Evolutionary conservation across 768 basidiomycete genomes (phyloP), one percentile per base, ranked within the genome.

Genomic region (Xerocomus spinulosus): DNA sequence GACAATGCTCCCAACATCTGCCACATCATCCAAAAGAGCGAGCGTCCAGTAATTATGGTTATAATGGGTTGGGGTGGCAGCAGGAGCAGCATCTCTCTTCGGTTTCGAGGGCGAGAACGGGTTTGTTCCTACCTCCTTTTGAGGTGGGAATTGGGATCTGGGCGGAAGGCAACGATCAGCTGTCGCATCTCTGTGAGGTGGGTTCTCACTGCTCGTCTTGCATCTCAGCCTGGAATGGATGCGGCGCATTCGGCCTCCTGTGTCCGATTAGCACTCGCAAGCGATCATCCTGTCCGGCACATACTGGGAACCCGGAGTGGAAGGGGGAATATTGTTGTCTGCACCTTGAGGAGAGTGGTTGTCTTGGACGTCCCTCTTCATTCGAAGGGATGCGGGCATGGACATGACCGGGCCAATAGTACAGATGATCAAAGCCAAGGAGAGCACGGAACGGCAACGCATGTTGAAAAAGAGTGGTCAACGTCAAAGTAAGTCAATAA

Each of bases 361-460:
- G 8, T n/a, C 24, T 12, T 12, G 21, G 7, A 30, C 21, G 7
- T 46, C 36, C 12, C 24, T 23, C 26, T 34, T 17, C 3, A 47
- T 40, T 46, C 43, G 42, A 44, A 14, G 5, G 3, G 36, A 25
- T 14, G 44, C 35, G 9, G 58, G 53, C 35, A 54, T 21, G 18
- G 51, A 36, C 24, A 59, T 40, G 41, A 46, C 51, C 4, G 44
- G 51, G 9, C 14, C 29, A 13, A 49, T 13, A n/a, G 45, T 30
- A 33, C 41, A 38, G 1, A 38, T 26, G 10, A 54, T n/a, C 32
- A 59, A 38, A 25, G 47, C 42, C 2, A 48, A 37, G 12, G 41
- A 49, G 28, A 60, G 25, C 15, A 42, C 17, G n/a, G 23, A 37
- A 33, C 23, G 21, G 13, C 46, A 41, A 14, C 34, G 45, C 58